A percentile compares a stretch with the other conserved stretches of the same genome.
phyloP scores from a whole-genome alignment of 768 basidiomycete species.

The Hirschioporus abietinus region DNA sequence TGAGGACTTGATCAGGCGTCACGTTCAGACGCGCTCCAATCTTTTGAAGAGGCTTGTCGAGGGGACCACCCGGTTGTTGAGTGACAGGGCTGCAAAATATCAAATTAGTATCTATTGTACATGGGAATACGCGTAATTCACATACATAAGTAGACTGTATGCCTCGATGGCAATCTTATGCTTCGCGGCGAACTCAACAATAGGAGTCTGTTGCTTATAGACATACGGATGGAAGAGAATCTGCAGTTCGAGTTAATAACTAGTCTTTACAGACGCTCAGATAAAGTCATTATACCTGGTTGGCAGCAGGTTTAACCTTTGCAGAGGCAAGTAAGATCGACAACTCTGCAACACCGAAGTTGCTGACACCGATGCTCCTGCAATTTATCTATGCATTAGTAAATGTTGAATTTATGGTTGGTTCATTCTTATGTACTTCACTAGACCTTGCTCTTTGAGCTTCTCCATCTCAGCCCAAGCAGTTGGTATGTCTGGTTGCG shows the following conservation, averaged over 20 bases:
- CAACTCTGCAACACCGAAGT: slow-evolving; percentile 55
- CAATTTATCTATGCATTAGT: neutral
- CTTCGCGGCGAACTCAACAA: slow-evolving; percentile 51
- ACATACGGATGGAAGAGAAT: slow-evolving; percentile 72
- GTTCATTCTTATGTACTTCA: slow-evolving; percentile 36
- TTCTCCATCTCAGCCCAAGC: slow-evolving; percentile 62
- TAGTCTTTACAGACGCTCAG: neutral
- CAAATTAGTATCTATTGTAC: neutral
- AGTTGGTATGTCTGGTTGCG: slow-evolving; percentile 52
- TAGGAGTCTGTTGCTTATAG: slow-evolving; percentile 42
- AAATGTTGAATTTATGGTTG: neutral
- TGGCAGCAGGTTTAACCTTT: slow-evolving; percentile 59
- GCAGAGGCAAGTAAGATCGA: slow-evolving; percentile 50
- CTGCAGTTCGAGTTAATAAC: slow-evolving; percentile 25
- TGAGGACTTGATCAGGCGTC: slow-evolving; percentile 59
- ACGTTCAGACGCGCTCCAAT: slow-evolving; percentile 48
- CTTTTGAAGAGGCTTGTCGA: slow-evolving; percentile 51
- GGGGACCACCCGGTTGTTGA: slow-evolving; percentile 50
- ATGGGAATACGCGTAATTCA: neutral
- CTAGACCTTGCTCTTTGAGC: slow-evolving; percentile 48
- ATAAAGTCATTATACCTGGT: slow-evolving; percentile 44
- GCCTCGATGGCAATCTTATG: slow-evolving; percentile 67
- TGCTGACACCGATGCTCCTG: slow-evolving; percentile 72
- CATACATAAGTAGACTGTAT: slow-evolving; percentile 63
- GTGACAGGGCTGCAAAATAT: slow-evolving; percentile 49